Base-by-base conservation (phyloP, 2,329 filamentous ascomycete genomes). In the Trematosphaeria pertusa region DNA sequence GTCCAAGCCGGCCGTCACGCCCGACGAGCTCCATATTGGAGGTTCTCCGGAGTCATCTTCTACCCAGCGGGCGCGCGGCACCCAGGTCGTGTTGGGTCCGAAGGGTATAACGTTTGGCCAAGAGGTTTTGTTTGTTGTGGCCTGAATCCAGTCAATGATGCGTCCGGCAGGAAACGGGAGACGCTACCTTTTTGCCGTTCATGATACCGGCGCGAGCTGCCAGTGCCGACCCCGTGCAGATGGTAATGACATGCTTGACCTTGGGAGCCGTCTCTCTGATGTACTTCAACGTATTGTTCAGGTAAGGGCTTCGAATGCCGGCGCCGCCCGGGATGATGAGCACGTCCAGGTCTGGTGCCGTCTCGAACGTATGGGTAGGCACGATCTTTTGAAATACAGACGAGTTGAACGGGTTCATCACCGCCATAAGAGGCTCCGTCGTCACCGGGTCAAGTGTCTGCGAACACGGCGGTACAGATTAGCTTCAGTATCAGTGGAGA, bases 271-370 rank as follows among this genome's bases (percentile, higher is more conserved):
- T 67, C 2, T 71, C 64, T n/a, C 63, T 56, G 37, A 85, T 72
- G 46, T 78, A 86, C 0, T 76, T 68, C 4, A 80, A 63, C 1
- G 76, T 71, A 3, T 64, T 48, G 1, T 62, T 60, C 24, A 61
- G 32, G 3, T 66, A 54, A 5, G 57, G 50, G 34, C 59, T 61
- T 17, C 72, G 49, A 41, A 64, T 75, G 3, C 85, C 85, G 0
- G 69, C 48, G 0, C 86, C 85, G 2, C 87, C 86, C 0, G 86
- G 85, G n/a, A 89, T 71, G 21, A 89, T 70, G 14, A 89, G 76
- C 4, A 87, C 81, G 44, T 87, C 82, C 10, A 86, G 69, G 1
- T 72, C 72, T 0, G 79, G 78, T 2, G 77, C 73, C 9, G 75
- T 69, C 38, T 73, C 73, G 59, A 83, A 84, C 2, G 83, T 86